Percentiles rank a stretch among this genome's conserved stretches.
phyloP scores from a whole-genome alignment of 306 rosid species.

The Senna tora region DNA sequence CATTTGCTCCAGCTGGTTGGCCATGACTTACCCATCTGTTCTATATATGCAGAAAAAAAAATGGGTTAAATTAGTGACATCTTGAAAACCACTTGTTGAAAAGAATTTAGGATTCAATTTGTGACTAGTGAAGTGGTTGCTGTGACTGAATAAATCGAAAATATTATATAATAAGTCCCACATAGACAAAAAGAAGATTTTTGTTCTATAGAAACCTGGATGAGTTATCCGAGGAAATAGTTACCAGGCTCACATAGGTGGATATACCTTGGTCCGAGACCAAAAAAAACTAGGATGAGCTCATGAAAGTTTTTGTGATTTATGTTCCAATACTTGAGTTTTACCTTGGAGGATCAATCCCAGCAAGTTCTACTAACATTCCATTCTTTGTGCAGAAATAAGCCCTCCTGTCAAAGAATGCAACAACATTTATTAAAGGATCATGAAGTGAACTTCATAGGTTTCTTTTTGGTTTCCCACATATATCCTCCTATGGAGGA shows the following conservation, averaged over 20 bases:
- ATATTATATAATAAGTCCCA: background rate
- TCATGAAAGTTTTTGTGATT: background rate
- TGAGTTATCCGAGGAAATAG: too few species aligned
- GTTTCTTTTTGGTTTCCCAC: too few species aligned
- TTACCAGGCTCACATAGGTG: too few species aligned
- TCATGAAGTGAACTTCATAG: conserved; percentile 27
- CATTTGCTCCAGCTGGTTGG: conserved; percentile 88
- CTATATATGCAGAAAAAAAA: conserved; percentile 50
- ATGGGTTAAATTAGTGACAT: conserved; percentile 50
- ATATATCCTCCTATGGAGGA: too few species aligned
- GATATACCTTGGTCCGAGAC: too few species aligned
- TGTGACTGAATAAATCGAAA: too few species aligned
- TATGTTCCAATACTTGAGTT: conserved; percentile 38
- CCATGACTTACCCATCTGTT: conserved; percentile 93
- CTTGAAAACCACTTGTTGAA: conserved; percentile 29
- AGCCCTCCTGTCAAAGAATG: conserved; percentile 56
- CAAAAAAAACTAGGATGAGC: background rate
- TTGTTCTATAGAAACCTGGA: background rate
- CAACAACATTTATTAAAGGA: conserved; percentile 36
- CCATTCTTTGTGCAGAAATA: conserved; percentile 82
- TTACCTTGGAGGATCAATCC: conserved; percentile 80
- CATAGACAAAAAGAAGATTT: background rate
- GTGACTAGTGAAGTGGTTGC: background rate
- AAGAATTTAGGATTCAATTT: conserved; percentile 30
- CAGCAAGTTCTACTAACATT: conserved; percentile 64